phyloP scores from a whole-genome alignment of 2,329 filamentous ascomycete species.

The Cladorrhinum sp. region DNA sequence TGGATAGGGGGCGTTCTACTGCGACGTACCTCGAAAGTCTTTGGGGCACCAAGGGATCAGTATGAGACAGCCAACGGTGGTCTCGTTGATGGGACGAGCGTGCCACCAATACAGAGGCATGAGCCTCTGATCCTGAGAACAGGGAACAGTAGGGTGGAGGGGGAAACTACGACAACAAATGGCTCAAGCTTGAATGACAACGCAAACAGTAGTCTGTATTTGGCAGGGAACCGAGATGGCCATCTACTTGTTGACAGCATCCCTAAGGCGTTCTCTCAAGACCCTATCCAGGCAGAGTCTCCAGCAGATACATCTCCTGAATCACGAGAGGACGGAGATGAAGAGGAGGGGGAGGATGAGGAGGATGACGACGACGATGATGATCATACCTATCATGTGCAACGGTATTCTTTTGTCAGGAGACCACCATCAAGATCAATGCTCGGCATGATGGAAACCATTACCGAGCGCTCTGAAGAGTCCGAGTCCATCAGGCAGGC shows the following conservation, averaged over 20 bases:
- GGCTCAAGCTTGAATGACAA: too few species aligned
- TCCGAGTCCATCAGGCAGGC: slow-evolving; percentile 3
- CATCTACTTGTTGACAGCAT: too few species aligned
- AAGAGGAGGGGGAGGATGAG: background rate
- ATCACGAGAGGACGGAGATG: background rate
- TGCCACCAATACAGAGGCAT: background rate
- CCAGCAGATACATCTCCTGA: background rate
- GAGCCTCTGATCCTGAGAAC: background rate
- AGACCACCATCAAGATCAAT: background rate
- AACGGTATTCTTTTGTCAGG: background rate
- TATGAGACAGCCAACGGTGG: background rate
- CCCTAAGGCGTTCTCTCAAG: background rate
- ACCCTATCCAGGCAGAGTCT: background rate
- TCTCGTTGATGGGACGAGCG: background rate
- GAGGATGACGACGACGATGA: background rate
- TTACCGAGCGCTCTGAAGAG: slow-evolving; percentile 11
- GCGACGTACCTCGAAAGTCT: background rate
- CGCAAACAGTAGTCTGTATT: too few species aligned
- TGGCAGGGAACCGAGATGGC: too few species aligned
- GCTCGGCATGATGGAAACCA: slow-evolving; percentile 15
- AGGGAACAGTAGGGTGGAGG: background rate
- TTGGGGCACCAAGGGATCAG: background rate
- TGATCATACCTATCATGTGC: background rate
- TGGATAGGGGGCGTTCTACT: background rate
- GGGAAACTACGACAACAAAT: background rate